A percentile compares a stretch with the other conserved stretches of the same genome.
These are phyloP conservation scores for Chenopodium formosanum DNA, from an alignment of 148 eudicot genomes.

Conservation along the genomic window DNA sequence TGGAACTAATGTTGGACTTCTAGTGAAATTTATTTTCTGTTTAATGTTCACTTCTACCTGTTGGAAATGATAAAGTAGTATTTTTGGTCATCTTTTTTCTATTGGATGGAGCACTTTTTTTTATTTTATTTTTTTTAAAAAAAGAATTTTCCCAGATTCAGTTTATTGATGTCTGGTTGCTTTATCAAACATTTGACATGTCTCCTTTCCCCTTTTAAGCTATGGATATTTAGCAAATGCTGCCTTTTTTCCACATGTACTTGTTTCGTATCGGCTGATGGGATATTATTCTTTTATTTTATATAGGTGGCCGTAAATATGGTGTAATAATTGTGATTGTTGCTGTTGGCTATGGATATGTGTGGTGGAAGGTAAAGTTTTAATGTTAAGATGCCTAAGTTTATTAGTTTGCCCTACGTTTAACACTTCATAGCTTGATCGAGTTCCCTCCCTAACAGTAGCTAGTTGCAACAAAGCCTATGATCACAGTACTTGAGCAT, in stretches of 20 bases:
- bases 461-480: background rate
- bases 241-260: background rate
- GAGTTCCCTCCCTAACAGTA: background rate
- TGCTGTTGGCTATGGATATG: constrained; percentile 71
- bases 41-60: too few species aligned
- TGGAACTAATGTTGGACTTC: too few species aligned
- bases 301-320: constrained; percentile 67
- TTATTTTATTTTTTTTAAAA: too few species aligned
- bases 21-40: too few species aligned
- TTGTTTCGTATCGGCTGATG: background rate
- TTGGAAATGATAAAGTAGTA: background rate
- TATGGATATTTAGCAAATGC: background rate
- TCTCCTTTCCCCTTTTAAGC: background rate
- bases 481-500: background rate
- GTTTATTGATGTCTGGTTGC: background rate
- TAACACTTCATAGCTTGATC: background rate
- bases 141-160: background rate
- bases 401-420: background rate
- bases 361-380: constrained; percentile 95
- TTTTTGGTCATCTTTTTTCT: background rate
- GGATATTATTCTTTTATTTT: constrained; percentile 10
- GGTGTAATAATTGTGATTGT: constrained; percentile 57
- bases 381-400: constrained; percentile 1
- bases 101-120: background rate
- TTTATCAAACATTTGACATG: background rate